Conservation (phyloP, 306 rosid species). For the Boehmeria nivea region DNA sequence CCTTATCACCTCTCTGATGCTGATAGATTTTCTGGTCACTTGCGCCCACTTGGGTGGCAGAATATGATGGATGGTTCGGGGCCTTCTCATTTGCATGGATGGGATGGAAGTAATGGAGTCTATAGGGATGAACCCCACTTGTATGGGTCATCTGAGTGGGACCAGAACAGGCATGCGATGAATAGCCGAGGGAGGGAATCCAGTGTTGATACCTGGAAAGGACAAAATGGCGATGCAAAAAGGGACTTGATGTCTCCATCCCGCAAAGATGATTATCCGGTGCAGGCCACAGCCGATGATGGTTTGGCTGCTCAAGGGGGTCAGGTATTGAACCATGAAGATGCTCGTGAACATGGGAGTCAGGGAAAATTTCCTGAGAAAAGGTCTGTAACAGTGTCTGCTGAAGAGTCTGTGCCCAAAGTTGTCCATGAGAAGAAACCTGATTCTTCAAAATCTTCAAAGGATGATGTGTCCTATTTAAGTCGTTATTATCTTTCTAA, state of each 20-base stretch:
- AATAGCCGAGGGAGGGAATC: constrained; percentile 86
- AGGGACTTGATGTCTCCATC: constrained; percentile 74
- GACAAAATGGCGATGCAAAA: constrained; percentile 60
- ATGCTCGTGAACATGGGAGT: constrained; percentile 28
- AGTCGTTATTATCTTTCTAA: constrained; percentile 76
- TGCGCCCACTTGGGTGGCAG: constrained; percentile 92
- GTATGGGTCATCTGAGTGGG: constrained; percentile 87
- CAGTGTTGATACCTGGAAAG: constrained; percentile 78
- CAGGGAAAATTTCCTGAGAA: constrained; percentile 49
- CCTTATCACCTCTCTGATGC: constrained; percentile 85
- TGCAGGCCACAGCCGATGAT: constrained; percentile 43
- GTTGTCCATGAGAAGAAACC: constrained; percentile 36
- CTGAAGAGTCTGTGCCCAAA: constrained; percentile 41
- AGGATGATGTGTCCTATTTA: constrained; percentile 39
- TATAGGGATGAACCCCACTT: constrained; percentile 75
- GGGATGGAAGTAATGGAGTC: constrained; percentile 84
- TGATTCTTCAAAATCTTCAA: constrained; percentile 30
- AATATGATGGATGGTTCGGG: constrained; percentile 89
- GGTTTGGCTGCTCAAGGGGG: constrained; percentile 38
- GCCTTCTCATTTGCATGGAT: constrained; percentile 82
- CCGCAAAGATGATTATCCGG: constrained; percentile 49
- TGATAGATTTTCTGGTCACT: constrained; percentile 81
- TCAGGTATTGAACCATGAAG: constrained; percentile 55
- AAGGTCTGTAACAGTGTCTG: constrained; percentile 44
- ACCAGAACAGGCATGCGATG: constrained; percentile 68